Evolutionary conservation across 2,329 filamentous ascomycete genomes (phyloP), one percentile per base, ranked within the genome.

Genomic region (Microcyclosporella mali): DNA sequence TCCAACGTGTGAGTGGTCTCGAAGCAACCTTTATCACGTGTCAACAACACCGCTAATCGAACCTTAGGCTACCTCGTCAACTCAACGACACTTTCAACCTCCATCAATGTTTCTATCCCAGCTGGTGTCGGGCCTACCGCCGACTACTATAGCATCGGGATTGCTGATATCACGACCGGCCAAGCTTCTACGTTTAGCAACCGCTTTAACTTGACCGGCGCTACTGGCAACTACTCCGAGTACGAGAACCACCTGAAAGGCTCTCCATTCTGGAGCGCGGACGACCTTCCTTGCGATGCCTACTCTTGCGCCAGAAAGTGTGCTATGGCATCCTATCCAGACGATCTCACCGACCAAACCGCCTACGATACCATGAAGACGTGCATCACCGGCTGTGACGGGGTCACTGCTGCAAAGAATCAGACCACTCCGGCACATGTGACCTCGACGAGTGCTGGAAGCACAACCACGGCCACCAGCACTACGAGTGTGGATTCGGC

Each of bases 51-150:
- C 9, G 6, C 35, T 43, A 10, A 40, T 29, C 29, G 8, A 27
- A 12, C 28, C 6, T 12, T 43, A 60, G 57, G 61, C 55, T 62
- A 59, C 45, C 60, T 66, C 25, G 33, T 57, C 36, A 65, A 64
- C 53, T 55, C 53, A 9, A 62, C 57, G 10, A 47, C 53, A 30
- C 53, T 59, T 35, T 41, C 51, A 12, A 31, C 34, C 36, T 57
- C 59, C 6, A 41, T 61, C 32, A 53, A 51, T 40, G 46, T 64
- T 18, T 57, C 50, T 15, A 60, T 66, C 44, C 61, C 63, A 3
- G 52, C 59, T 31, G 40, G 49, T 33, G 54, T 64, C 14, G 61
- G 61, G 3, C 62, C 61, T 7, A 49, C 51, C 27, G 60, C 53
- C 21, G 38, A 51, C 37, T 60, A 59, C 40, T 61, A 64, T 50